Evolutionary conservation across 2,329 filamentous ascomycete genomes (phyloP).

Genomic region (Fusarium citri): DNA sequence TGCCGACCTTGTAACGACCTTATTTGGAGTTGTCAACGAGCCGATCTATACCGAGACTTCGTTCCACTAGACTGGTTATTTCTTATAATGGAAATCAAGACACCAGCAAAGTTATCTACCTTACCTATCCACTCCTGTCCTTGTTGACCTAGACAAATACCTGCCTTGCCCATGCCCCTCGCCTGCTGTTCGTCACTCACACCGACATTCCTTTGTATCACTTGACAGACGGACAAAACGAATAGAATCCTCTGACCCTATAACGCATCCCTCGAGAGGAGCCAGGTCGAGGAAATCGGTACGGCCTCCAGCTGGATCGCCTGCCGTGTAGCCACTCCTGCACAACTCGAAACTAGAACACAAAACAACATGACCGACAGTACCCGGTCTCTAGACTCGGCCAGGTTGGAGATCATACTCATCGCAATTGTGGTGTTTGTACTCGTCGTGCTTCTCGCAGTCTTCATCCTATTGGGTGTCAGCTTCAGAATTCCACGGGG

Average conservation of each 20-base stretch:
- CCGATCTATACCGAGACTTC: too few species aligned
- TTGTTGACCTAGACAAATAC: neutral
- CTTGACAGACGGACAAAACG: neutral
- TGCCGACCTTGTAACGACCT: neutral
- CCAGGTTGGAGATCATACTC: slow-evolving; percentile 50
- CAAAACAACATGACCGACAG: slow-evolving; percentile 41
- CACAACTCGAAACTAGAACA: neutral
- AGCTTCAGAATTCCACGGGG: slow-evolving; percentile 31
- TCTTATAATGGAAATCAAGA: neutral
- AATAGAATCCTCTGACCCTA: neutral
- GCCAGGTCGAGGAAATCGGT: neutral
- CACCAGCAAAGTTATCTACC: neutral
- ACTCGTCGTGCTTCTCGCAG: slow-evolving; percentile 49
- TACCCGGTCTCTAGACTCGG: slow-evolving; percentile 44
- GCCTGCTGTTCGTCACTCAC: neutral
- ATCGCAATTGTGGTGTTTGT: slow-evolving; percentile 50
- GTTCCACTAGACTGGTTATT: neutral
- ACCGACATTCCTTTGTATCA: slow-evolving; percentile 20
- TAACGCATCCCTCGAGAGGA: neutral
- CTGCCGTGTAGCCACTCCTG: slow-evolving; percentile 6
- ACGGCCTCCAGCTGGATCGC: slow-evolving; percentile 8
- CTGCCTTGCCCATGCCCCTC: neutral
- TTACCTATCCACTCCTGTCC: neutral
- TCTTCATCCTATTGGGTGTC: slow-evolving; percentile 49
- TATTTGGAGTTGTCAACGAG: neutral